Conservation (phyloP, 176 grass and related monocot species). For the Oryza australiensis region DNA sequence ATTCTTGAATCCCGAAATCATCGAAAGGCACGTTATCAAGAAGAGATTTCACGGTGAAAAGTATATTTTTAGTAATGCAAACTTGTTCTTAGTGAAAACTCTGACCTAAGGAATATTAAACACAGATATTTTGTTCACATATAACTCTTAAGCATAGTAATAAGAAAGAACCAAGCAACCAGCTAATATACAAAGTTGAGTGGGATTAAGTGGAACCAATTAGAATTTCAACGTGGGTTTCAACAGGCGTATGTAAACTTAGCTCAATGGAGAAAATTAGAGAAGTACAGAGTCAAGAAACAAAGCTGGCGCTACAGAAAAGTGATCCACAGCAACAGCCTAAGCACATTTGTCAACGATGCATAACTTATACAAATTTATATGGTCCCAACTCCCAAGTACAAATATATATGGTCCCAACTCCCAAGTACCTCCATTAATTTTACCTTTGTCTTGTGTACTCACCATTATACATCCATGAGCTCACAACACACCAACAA, state of each 20-base stretch:
- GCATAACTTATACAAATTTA: background rate
- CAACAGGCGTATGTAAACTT: constrained; percentile 3
- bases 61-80: background rate
- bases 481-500: background rate
- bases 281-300: background rate
- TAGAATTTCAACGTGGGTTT: background rate
- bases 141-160: background rate
- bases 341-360: background rate
- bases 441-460: background rate
- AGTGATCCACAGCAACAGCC: background rate
- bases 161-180: background rate
- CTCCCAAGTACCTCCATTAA: background rate
- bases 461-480: background rate
- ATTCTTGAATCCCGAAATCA: background rate
- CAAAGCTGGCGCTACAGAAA: background rate
- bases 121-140: background rate
- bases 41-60: background rate
- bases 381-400: background rate
- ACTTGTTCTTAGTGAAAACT: background rate
- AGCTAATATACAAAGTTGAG: background rate
- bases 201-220: background rate
- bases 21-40: background rate
- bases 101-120: background rate
- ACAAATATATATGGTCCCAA: background rate
- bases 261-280: background rate